phyloP scores from a whole-genome alignment of 805 yeast species.

The Wickerhamia fluorescens region DNA sequence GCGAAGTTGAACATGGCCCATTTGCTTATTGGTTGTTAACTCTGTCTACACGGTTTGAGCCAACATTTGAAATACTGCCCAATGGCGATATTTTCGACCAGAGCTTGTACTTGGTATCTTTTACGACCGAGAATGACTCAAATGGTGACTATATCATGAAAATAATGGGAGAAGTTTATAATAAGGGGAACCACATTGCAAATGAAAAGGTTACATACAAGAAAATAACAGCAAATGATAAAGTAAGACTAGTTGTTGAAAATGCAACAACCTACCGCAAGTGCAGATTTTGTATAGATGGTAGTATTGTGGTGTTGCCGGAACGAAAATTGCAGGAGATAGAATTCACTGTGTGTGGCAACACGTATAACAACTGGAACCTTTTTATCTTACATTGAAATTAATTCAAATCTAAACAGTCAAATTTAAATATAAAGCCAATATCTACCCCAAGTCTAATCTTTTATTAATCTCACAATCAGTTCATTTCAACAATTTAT shows the following conservation, averaged over 20 bases:
- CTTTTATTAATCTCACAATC: no score
- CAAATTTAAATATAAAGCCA: no score
- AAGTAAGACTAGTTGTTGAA: conserved; percentile 11
- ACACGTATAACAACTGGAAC: conserved; percentile 15
- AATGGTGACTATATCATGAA: conserved; percentile 35
- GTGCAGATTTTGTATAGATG: conserved; percentile 65
- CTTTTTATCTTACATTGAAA: conserved; percentile 7
- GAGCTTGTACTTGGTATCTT: conserved; percentile 40
- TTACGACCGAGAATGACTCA: conserved; percentile 26
- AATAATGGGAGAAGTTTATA: conserved; percentile 51
- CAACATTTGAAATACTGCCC: conserved; percentile 59
- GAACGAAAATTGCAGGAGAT: conserved; percentile 9
- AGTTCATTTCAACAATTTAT: no score
- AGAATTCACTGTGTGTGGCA: conserved; percentile 12
- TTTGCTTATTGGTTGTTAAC: conserved; percentile 59
- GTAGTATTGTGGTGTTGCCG: conserved; percentile 39
- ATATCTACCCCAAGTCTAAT: no score
- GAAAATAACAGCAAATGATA: conserved; percentile 22
- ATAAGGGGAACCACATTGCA: conserved; percentile 46
- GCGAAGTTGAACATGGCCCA: conserved; percentile 21
- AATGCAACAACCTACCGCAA: conserved; percentile 11
- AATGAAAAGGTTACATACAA: conserved; percentile 44
- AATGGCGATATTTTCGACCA: conserved; percentile 37
- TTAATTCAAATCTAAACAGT: no score
- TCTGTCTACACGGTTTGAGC: conserved; percentile 50